Percentiles rank a stretch among this genome's conserved stretches.
Evolutionary conservation across 192 early-diverging fungal genomes (phyloP).

Genomic region (Umbelopsis isabellina): DNA sequence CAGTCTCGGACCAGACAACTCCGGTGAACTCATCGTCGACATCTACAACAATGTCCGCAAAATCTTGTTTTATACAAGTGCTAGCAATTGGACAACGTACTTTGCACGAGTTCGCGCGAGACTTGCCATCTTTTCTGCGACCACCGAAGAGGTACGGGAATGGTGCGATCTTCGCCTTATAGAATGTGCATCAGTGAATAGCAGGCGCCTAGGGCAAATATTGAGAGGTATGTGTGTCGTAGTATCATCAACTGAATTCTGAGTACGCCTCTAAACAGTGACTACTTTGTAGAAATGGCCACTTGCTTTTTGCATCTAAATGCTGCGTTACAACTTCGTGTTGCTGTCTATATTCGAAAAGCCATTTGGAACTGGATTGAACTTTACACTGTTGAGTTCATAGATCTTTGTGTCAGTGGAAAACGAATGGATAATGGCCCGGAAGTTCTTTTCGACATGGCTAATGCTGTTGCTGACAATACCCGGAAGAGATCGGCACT

Average conservation of each 20-base stretch:
- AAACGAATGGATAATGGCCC: constrained; percentile 61
- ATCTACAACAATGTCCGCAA: constrained; percentile 80
- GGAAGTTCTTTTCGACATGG: constrained; percentile 76
- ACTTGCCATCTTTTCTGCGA: constrained; percentile 57
- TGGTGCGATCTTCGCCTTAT: constrained; percentile 79
- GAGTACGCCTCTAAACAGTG: neutral
- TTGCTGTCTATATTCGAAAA: constrained; percentile 74
- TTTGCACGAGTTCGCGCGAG: constrained; percentile 71
- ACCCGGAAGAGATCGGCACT: constrained; percentile 68
- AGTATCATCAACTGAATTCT: neutral
- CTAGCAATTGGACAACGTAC: constrained; percentile 85
- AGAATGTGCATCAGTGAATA: constrained; percentile 79
- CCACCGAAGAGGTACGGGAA: constrained; percentile 63
- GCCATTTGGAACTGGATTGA: constrained; percentile 94
- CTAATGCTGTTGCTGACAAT: constrained; percentile 55
- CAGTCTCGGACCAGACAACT: neutral
- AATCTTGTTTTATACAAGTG: constrained; percentile 84
- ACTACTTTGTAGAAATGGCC: constrained; percentile 45
- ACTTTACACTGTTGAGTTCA: constrained; percentile 78
- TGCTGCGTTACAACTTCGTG: constrained; percentile 66
- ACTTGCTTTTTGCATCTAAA: constrained; percentile 62
- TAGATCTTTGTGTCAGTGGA: constrained; percentile 65
- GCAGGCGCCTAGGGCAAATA: constrained; percentile 63
- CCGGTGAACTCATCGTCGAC: constrained; percentile 57
- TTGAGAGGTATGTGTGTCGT: constrained; percentile 47